Conservation (phyloP, 371 early-diverging fungal genomes). For the Saksenaea oblongispora region DNA sequence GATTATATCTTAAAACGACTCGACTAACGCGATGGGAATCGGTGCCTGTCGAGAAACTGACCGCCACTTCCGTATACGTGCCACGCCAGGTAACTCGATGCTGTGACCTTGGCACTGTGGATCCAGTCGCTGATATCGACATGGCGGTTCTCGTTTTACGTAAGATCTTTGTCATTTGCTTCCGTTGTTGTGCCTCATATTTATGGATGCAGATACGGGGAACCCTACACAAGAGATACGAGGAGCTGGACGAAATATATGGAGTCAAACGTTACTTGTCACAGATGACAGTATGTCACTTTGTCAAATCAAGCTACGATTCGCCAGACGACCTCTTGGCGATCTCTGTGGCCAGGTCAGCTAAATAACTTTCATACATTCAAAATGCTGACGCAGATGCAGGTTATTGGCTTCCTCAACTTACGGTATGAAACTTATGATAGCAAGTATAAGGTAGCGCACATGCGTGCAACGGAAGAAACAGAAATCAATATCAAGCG, state of each 20-base stretch:
- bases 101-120: slow-evolving; percentile 26
- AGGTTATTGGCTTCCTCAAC: slow-evolving; percentile 34
- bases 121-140: slow-evolving; percentile 53
- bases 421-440: slow-evolving; percentile 34
- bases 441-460: slow-evolving; percentile 30
- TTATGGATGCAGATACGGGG: not conserved
- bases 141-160: slow-evolving; percentile 56
- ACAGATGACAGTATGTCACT: slow-evolving; percentile 31
- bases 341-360: slow-evolving; percentile 23
- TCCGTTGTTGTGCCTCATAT: not conserved
- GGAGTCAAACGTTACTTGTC: slow-evolving; percentile 29
- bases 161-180: slow-evolving; percentile 27
- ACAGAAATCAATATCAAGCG: slow-evolving; percentile 22
- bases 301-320: slow-evolving; percentile 27
- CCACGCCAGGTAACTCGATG: slow-evolving; percentile 48
- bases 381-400: not conserved
- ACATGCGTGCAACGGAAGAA: slow-evolving; percentile 31
- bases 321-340: slow-evolving; percentile 16
- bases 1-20: slow-evolving; percentile 42
- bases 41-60: slow-evolving; percentile 17
- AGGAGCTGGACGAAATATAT: slow-evolving; percentile 21
- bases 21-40: slow-evolving; percentile 47
- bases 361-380: not conserved
- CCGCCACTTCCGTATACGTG: slow-evolving; percentile 28
- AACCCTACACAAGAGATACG: not conserved